Conservation (phyloP, 495 filamentous ascomycete species). For the Hypoxylon subgilvum region DNA sequence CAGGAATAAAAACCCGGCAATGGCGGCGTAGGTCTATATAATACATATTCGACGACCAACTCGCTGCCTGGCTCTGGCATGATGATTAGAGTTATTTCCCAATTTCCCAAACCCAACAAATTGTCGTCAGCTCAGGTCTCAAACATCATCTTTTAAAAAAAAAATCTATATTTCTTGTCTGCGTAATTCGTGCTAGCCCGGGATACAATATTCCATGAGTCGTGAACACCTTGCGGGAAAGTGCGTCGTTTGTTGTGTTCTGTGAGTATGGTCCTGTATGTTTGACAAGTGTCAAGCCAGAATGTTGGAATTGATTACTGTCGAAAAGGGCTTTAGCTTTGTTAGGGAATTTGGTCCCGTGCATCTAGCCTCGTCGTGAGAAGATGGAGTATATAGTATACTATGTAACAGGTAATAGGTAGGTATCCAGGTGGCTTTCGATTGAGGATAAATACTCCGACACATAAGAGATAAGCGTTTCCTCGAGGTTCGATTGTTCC, state of each 20-base stretch:
- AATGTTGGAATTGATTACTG: constrained; percentile 23
- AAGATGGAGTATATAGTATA: neutral
- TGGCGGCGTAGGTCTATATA: constrained; percentile 27
- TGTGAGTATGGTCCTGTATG: constrained; percentile 19
- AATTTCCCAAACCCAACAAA: neutral
- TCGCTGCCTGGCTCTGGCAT: constrained; percentile 7
- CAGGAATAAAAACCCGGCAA: constrained; percentile 27
- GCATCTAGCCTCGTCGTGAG: constrained; percentile 25
- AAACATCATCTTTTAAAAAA: too few relatives aligned
- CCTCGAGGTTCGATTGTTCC: constrained; percentile 31
- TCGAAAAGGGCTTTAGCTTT: constrained; percentile 28
- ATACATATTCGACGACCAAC: constrained; percentile 31
- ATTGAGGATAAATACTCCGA: constrained; percentile 42
- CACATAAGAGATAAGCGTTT: constrained; percentile 42
- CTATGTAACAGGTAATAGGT: neutral
- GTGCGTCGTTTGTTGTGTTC: constrained; percentile 25
- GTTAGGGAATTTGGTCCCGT: constrained; percentile 34
- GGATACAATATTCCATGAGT: too few relatives aligned
- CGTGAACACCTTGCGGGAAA: constrained; percentile 13
- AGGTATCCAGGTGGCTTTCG: neutral
- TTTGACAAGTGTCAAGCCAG: constrained; percentile 33
- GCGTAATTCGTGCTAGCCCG: too few relatives aligned
- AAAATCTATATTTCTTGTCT: too few relatives aligned
- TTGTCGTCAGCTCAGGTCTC: constrained; percentile 10
- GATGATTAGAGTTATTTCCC: too few relatives aligned